Base-by-base conservation (phyloP, 768 basidiomycete genomes). In the Cystofilobasidium capitatum region DNA sequence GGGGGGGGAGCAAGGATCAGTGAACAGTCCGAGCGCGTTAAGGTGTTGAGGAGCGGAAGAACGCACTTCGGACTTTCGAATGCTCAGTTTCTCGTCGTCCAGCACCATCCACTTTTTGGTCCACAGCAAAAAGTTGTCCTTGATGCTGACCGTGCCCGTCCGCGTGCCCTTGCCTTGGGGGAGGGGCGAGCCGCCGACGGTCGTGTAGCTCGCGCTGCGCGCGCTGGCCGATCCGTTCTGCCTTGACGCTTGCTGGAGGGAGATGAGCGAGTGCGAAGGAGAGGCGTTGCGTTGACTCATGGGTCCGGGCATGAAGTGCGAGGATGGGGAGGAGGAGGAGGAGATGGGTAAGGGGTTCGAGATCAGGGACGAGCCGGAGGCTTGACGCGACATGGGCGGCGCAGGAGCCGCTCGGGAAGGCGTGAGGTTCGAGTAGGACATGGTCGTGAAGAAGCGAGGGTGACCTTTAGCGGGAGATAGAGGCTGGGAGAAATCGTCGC, bases 51-150 rank as follows among this genome's bases (percentile, higher is more conserved):
- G 20, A 42, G 7, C 22, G 12, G 31, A 42, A 3, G 14, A 35
- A 70, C 88, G 72, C 74, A 92, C 93, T 83, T 97, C 94, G 72
- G 84, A 89, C 81, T 92, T 97, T 75, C 91, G 89, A 66, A 98
- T 84, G 24, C 83, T 81, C 57, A 99, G 77, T 12, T 85, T 81
- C 72, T 85, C 82, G 58, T 91, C 90, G 73, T 84, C 88, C 70
- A 99, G 81, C 6, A 94, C 82, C 65, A 97, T 79, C 87, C 88
- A 97, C 76, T 90, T 88, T 74, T 88, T 84, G 76, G 87, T 84
- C 86, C 93, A 97, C 59, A 96, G 82, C 82, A 89, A 92, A 70
- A 88, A 88, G 2, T 88, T 85, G 70, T 99, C 94, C 81, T 98
- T 98, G 73, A 94, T 81, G 76, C 83, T 87, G 54, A 89, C 91